Conservation (phyloP, 306 rosid genomes). For the Prunus mongolica region DNA sequence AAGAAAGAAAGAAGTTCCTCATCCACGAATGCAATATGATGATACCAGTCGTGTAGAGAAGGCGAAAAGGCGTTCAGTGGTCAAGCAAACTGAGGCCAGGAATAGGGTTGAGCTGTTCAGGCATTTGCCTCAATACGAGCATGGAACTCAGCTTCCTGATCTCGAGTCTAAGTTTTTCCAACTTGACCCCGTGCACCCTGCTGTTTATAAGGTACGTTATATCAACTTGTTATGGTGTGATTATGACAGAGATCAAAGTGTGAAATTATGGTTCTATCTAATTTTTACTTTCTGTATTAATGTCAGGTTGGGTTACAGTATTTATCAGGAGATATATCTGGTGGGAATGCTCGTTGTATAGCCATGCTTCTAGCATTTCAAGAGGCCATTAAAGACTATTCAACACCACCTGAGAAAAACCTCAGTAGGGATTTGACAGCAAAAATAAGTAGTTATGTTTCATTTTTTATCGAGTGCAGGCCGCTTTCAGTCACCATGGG, state of each 20-base stretch:
- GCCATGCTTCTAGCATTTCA: constrained; percentile 85
- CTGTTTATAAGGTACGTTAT: constrained; percentile 68
- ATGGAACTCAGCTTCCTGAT: constrained; percentile 68
- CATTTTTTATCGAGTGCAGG: constrained; percentile 76
- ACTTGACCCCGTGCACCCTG: constrained; percentile 68
- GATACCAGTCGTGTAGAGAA: constrained; percentile 64
- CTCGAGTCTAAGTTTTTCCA: constrained; percentile 73
- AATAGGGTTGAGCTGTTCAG: constrained; percentile 83
- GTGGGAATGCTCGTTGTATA: constrained; percentile 83
- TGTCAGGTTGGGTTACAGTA: constrained; percentile 78
- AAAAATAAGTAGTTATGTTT: constrained; percentile 68
- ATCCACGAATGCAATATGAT: constrained; percentile 81
- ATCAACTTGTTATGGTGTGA: background rate
- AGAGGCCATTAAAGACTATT: constrained; percentile 71
- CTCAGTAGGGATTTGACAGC: constrained; percentile 73
- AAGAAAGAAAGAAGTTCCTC: constrained; percentile 80
- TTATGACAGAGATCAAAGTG: constrained; percentile 49
- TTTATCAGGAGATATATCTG: constrained; percentile 65
- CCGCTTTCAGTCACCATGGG: constrained; percentile 92
- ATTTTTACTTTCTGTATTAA: background rate
- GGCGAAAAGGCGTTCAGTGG: constrained; percentile 67
- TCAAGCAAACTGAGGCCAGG: constrained; percentile 75
- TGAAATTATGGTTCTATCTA: background rate
- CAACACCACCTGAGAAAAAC: constrained; percentile 59
- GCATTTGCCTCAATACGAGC: constrained; percentile 91